A percentile compares a stretch with the other conserved stretches of the same genome.
Evolutionary conservation across 169 alveolate species (phyloP).

Genomic region (Eimeria acervulina): DNA sequence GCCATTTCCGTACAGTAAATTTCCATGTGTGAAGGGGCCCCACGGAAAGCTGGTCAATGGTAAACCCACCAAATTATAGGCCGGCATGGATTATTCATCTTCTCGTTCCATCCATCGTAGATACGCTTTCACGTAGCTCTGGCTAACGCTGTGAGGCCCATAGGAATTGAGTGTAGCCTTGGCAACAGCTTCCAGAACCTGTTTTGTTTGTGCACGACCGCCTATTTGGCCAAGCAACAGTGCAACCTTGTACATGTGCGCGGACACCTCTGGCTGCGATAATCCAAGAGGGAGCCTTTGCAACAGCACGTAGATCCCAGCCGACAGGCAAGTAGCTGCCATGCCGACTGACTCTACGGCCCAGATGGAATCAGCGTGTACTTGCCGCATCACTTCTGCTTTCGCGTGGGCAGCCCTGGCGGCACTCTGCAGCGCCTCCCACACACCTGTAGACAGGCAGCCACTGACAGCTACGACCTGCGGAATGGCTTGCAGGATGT

Average conservation of each 20-base stretch:
- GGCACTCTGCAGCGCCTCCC: constrained; percentile 41
- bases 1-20: not conserved
- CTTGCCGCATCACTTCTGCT: not conserved
- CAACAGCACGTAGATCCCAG: constrained; percentile 19
- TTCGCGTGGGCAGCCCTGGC: constrained; percentile 68
- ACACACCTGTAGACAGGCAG: constrained; percentile 25
- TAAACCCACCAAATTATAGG: not conserved
- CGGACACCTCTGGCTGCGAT: constrained; percentile 45
- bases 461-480: constrained; percentile 52
- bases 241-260: constrained; percentile 61
- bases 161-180: constrained; percentile 18
- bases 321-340: constrained; percentile 55
- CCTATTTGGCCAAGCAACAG: constrained; percentile 35
- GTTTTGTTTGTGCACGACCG: not conserved
- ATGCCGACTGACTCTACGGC: not conserved
- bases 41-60: not conserved
- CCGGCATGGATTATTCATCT: not conserved
- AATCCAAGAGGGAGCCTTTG: constrained; percentile 58
- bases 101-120: constrained; percentile 39
- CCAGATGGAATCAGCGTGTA: not conserved
- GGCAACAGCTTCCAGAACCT: not conserved
- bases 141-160: constrained; percentile 67
- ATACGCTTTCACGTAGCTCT: not conserved
- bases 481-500: constrained; percentile 35
- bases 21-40: not conserved